These are phyloP conservation scores for Scopulariopsis brevicaulis DNA, from an alignment of 2,329 filamentous ascomycete genomes.

Conservation along the genomic window DNA sequence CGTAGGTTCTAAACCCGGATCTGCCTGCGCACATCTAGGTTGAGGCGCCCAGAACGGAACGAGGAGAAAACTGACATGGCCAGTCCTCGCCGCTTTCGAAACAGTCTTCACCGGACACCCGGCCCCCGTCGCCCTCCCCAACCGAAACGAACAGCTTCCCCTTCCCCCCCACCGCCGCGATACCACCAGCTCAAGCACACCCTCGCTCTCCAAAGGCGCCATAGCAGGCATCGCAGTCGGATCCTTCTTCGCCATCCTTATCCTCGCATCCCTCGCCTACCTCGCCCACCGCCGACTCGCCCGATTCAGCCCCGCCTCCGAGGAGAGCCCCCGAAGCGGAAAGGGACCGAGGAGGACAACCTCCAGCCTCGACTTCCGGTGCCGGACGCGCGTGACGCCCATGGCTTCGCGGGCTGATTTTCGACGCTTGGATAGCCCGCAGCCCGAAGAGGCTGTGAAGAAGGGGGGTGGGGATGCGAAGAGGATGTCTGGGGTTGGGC, in stretches of 20 bases:
- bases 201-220: conserved; percentile 29
- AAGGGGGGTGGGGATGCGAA: not conserved
- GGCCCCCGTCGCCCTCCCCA: conserved; percentile 21
- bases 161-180: conserved; percentile 22
- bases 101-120: too few relatives aligned
- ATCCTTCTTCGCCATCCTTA: conserved; percentile 27
- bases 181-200: conserved; percentile 16
- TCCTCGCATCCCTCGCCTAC: conserved; percentile 28
- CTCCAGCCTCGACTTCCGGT: conserved; percentile 39
- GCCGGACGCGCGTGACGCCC: conserved; percentile 31
- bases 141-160: conserved; percentile 31
- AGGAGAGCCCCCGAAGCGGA: not conserved
- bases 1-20: too few relatives aligned
- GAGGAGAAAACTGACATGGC: too few relatives aligned
- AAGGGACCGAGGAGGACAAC: conserved; percentile 18
- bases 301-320: conserved; percentile 9
- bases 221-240: conserved; percentile 42
- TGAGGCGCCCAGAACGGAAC: too few relatives aligned
- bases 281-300: conserved; percentile 34
- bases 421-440: conserved; percentile 11
- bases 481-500: not conserved
- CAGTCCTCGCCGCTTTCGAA: too few relatives aligned
- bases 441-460: not conserved
- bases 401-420: conserved; percentile 20
- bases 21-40: too few relatives aligned